Evolutionary conservation across 108 stramenopile genomes (phyloP).

Genomic region (Pseudonitzschia pungens): DNA sequence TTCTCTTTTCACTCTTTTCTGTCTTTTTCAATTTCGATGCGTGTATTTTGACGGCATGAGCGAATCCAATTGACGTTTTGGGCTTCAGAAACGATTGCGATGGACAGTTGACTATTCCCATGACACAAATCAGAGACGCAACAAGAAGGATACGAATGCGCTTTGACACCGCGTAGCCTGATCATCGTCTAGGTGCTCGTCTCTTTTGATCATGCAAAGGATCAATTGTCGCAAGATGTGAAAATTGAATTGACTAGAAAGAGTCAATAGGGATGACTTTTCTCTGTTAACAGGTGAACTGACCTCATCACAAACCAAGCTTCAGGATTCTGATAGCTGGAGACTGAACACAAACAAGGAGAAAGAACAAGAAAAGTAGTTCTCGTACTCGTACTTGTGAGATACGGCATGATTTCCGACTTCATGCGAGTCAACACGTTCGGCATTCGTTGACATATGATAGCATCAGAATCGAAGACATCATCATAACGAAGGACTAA

Average conservation of each 20-base stretch:
- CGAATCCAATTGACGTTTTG: background rate
- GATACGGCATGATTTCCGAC: background rate
- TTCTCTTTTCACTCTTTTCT: background rate
- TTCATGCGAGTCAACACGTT: background rate
- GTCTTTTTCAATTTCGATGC: background rate
- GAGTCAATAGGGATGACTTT: no score
- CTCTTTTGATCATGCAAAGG: background rate
- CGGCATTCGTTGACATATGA: no score
- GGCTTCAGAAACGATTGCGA: background rate
- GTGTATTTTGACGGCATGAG: slow-evolving; percentile 5
- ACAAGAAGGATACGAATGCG: background rate
- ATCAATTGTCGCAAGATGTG: background rate
- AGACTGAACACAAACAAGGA: background rate
- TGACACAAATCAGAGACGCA: background rate
- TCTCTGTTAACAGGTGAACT: no score
- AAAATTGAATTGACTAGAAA: no score
- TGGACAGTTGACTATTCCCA: background rate
- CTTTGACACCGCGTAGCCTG: background rate
- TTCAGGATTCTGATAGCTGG: background rate
- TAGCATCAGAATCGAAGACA: no score
- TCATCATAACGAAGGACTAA: no score
- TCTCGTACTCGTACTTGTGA: no score
- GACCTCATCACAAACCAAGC: no score
- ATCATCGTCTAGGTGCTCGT: background rate
- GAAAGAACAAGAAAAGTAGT: no score